These are phyloP conservation scores for Breviolum minutum DNA, from an alignment of 73 alveolate genomes.

Conservation along the genomic window DNA sequence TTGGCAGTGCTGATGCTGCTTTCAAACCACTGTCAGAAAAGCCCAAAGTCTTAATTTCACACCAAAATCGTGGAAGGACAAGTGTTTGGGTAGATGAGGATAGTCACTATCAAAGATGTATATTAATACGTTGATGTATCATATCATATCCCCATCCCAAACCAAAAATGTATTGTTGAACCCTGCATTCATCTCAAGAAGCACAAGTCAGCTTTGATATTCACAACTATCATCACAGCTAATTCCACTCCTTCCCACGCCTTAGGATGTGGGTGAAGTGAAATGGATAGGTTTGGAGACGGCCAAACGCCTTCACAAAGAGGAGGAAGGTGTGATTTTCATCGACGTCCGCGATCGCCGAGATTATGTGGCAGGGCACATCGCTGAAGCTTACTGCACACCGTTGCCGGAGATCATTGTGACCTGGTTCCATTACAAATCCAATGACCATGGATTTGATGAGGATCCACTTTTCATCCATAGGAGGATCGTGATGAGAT, in stretches of 20 bases:
- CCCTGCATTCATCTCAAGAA: too few species aligned
- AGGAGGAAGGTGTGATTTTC: slow-evolving; percentile 88
- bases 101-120: neutral
- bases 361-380: slow-evolving; percentile 72
- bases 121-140: neutral
- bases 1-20: neutral
- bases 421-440: neutral
- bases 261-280: slow-evolving; percentile 84
- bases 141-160: too few species aligned
- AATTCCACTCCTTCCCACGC: neutral
- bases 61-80: neutral
- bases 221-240: neutral
- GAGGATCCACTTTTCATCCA: neutral
- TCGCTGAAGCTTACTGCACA: slow-evolving; percentile 86
- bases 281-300: slow-evolving; percentile 87
- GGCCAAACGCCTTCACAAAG: slow-evolving; percentile 76
- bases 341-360: slow-evolving; percentile 87
- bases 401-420: slow-evolving; percentile 79
- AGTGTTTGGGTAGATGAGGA: neutral
- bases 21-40: too few species aligned
- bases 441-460: neutral
- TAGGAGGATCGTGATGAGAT: neutral
- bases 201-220: too few species aligned
- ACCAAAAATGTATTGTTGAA: neutral
- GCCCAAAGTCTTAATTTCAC: too few species aligned